Percentiles rank a stretch among this genome's conserved stretches.
Evolutionary conservation across 129 eudicot genomes (phyloP).

Genomic region (Saussurea involucrata): DNA sequence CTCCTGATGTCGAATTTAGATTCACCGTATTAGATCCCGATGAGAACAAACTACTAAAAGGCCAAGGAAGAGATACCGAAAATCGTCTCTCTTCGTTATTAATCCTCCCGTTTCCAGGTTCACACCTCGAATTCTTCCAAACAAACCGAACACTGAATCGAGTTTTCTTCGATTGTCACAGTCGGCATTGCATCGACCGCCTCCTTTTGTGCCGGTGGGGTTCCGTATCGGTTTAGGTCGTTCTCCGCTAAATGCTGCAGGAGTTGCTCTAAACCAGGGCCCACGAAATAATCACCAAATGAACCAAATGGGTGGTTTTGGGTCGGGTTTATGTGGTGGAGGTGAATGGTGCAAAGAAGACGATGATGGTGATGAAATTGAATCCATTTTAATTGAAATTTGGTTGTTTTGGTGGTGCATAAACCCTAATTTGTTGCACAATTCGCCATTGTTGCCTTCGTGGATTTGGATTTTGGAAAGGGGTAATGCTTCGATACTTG

Average conservation of each 20-base stretch:
- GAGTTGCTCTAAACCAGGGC: slow-evolving; percentile 67
- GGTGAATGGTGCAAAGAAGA: too few species aligned
- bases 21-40: slow-evolving; percentile 19
- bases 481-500: too few species aligned
- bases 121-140: slow-evolving; percentile 81
- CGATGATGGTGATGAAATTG: too few species aligned
- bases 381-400: too few species aligned
- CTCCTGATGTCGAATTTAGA: slow-evolving; percentile 26
- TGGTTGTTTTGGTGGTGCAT: too few species aligned
- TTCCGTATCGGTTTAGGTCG: slow-evolving; percentile 87
- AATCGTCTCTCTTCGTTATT: slow-evolving; percentile 45
- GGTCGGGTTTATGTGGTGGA: too few species aligned
- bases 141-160: slow-evolving; percentile 70
- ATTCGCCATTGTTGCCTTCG: too few species aligned
- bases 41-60: slow-evolving; percentile 56
- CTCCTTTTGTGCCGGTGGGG: too few species aligned
- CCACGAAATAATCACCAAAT: slow-evolving; percentile 67
- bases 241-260: slow-evolving; percentile 82
- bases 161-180: slow-evolving; percentile 41
- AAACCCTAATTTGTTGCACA: too few species aligned
- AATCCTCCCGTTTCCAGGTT: slow-evolving; percentile 17
- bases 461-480: too few species aligned
- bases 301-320: slow-evolving; percentile 49
- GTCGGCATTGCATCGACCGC: slow-evolving; percentile 70
- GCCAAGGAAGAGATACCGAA: slow-evolving; percentile 55